Percentiles rank a stretch among this genome's conserved stretches.
Conservation (phyloP, 345 rosid genomes). For the Brassica nigra region DNA sequence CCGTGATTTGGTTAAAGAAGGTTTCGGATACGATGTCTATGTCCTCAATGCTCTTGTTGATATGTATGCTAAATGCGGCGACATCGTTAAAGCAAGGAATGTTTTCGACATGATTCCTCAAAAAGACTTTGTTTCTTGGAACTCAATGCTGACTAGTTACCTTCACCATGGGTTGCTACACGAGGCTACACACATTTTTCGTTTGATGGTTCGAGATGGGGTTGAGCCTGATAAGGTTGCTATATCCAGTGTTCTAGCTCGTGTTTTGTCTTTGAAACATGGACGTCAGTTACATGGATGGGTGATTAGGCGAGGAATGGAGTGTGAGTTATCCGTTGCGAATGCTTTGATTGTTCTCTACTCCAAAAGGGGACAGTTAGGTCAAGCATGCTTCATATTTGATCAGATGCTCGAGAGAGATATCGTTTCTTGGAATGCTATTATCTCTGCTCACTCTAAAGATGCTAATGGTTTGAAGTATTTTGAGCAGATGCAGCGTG, state of each 20-base stretch:
- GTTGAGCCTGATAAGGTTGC: constrained; percentile 71
- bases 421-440: constrained; percentile 79
- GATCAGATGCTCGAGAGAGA: constrained; percentile 67
- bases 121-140: constrained; percentile 74
- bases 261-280: constrained; percentile 45
- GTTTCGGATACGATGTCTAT: constrained; percentile 61
- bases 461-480: constrained; percentile 50
- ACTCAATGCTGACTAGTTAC: constrained; percentile 70
- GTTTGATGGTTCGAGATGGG: constrained; percentile 56
- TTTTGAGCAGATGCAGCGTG: constrained; percentile 63
- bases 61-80: constrained; percentile 94
- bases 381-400: constrained; percentile 60
- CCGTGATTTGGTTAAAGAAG: constrained; percentile 66
- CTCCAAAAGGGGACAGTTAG: constrained; percentile 51
- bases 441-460: constrained; percentile 67
- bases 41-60: constrained; percentile 79
- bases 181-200: constrained; percentile 57
- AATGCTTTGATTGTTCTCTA: constrained; percentile 69
- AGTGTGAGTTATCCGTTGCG: constrained; percentile 57
- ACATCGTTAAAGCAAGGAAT: constrained; percentile 71
- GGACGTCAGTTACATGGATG: constrained; percentile 76
- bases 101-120: constrained; percentile 60
- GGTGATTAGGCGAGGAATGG: constrained; percentile 60
- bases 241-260: constrained; percentile 60
- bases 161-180: constrained; percentile 60